Percentiles rank a stretch among this genome's conserved stretches.
These are phyloP conservation scores for Liquidambar formosana DNA, from an alignment of 164 flowering plant genomes.

Conservation along the genomic window DNA sequence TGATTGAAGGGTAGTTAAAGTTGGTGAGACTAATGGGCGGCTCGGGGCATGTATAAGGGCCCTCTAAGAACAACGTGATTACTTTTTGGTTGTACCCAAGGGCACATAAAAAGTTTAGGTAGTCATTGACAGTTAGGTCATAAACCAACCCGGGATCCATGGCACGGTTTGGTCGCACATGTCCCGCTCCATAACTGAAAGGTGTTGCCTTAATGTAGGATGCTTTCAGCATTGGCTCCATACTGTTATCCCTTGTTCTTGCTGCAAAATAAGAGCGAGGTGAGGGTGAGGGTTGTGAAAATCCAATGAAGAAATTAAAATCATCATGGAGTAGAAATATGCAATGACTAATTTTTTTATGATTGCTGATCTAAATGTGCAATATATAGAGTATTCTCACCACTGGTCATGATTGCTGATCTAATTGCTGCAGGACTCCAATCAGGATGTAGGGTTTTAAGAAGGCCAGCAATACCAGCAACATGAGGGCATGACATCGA, in stretches of 20 bases:
- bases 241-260: conserved; percentile 32
- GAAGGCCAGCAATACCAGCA: conserved; percentile 71
- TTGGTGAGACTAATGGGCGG: conserved; percentile 22
- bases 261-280: conserved; percentile 35
- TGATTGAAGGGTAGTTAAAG: conserved; percentile 77
- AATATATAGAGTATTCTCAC: too few species aligned
- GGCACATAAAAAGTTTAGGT: conserved; percentile 50
- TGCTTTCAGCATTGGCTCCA: conserved; percentile 31
- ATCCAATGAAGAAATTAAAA: too few species aligned
- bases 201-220: conserved; percentile 38
- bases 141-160: conserved; percentile 65
- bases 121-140: conserved; percentile 37
- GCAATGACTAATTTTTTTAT: too few species aligned
- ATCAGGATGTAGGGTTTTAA: conserved; percentile 61
- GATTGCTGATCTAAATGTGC: too few species aligned
- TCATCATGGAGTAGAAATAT: too few species aligned
- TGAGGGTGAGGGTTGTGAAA: too few species aligned
- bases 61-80: conserved; percentile 26
- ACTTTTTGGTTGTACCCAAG: conserved; percentile 34
- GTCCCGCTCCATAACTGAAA: conserved; percentile 62
- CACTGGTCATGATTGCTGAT: conserved; percentile 84
- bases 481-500: conserved; percentile 94
- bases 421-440: conserved; percentile 84
- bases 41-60: conserved; percentile 25
- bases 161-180: conserved; percentile 50